A percentile compares a stretch with the other conserved stretches of the same genome.
phyloP scores from a whole-genome alignment of 768 basidiomycete species.

The Kondoa malvinella region DNA sequence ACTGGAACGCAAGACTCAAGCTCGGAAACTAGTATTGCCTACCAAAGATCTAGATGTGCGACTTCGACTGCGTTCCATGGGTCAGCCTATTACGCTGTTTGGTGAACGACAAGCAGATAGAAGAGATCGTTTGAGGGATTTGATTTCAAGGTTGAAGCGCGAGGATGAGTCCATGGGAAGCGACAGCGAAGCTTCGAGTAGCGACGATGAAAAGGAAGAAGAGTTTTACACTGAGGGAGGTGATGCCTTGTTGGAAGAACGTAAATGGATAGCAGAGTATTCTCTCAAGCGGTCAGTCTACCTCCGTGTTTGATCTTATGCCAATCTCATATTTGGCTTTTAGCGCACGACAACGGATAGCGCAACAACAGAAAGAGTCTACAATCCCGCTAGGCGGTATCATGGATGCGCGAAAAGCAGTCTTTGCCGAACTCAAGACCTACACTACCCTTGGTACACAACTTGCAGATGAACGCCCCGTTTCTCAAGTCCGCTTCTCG shows the following conservation, averaged over 20 bases:
- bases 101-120: slow-evolving; percentile 63
- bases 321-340: slow-evolving; percentile 34
- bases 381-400: slow-evolving; percentile 70
- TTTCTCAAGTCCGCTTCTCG: slow-evolving; percentile 83
- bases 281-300: slow-evolving; percentile 73
- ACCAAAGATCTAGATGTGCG: slow-evolving; percentile 92
- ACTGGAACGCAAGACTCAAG: slow-evolving; percentile 93
- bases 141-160: slow-evolving; percentile 54
- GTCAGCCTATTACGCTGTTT: slow-evolving; percentile 92
- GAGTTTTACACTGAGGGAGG: slow-evolving; percentile 93
- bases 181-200: slow-evolving; percentile 5
- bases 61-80: slow-evolving; percentile 72
- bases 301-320: slow-evolving; percentile 43
- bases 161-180: slow-evolving; percentile 41
- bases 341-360: slow-evolving; percentile 90
- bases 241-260: slow-evolving; percentile 65
- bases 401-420: slow-evolving; percentile 78
- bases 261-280: slow-evolving; percentile 74
- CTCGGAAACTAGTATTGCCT: slow-evolving; percentile 80
- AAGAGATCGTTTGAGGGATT: slow-evolving; percentile 83
- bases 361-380: slow-evolving; percentile 79
- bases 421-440: slow-evolving; percentile 80
- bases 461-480: slow-evolving; percentile 89
- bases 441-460: slow-evolving; percentile 89
- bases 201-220: slow-evolving; percentile 45